These are phyloP conservation scores for Ogataea minuta DNA, from an alignment of 805 yeast genomes.

Conservation along the genomic window DNA sequence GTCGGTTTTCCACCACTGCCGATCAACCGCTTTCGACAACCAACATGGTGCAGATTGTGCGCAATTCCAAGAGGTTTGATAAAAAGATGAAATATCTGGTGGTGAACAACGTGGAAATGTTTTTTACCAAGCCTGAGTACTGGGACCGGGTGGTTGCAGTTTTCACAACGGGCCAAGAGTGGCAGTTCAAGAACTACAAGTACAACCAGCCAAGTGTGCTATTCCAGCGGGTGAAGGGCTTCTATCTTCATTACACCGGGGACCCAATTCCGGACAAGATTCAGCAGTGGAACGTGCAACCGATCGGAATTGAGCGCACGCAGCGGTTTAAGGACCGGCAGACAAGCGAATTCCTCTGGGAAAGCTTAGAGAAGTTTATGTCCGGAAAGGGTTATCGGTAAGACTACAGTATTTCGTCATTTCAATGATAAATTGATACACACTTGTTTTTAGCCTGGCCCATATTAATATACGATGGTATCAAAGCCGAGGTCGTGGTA, in stretches of 20 bases:
- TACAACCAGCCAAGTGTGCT: slow-evolving; percentile 76
- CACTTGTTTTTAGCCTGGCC: slow-evolving; percentile 5
- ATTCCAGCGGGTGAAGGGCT: slow-evolving; percentile 84
- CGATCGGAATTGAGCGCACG: slow-evolving; percentile 72
- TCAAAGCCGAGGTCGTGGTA: slow-evolving; percentile 1
- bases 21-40: slow-evolving; percentile 36
- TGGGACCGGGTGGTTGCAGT: slow-evolving; percentile 98
- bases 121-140: slow-evolving; percentile 89
- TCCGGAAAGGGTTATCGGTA: slow-evolving; percentile 57
- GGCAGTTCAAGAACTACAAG: slow-evolving; percentile 92
- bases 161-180: slow-evolving; percentile 93
- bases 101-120: slow-evolving; percentile 83
- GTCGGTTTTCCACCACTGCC: slow-evolving; percentile 58
- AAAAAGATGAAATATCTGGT: slow-evolving; percentile 63
- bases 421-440: slow-evolving; percentile 9
- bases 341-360: slow-evolving; percentile 84
- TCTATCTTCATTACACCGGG: slow-evolving; percentile 69
- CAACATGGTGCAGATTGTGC: slow-evolving; percentile 50
- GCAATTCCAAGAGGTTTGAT: slow-evolving; percentile 56
- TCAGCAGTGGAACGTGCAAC: slow-evolving; percentile 85
- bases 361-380: slow-evolving; percentile 71
- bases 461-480: slow-evolving; percentile 5
- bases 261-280: slow-evolving; percentile 76
- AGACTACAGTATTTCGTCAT: slow-evolving; percentile 8
- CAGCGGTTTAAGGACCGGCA: slow-evolving; percentile 88